Base-by-base conservation (phyloP, 2,329 filamentous ascomycete genomes). In the Penicillium sp. region DNA sequence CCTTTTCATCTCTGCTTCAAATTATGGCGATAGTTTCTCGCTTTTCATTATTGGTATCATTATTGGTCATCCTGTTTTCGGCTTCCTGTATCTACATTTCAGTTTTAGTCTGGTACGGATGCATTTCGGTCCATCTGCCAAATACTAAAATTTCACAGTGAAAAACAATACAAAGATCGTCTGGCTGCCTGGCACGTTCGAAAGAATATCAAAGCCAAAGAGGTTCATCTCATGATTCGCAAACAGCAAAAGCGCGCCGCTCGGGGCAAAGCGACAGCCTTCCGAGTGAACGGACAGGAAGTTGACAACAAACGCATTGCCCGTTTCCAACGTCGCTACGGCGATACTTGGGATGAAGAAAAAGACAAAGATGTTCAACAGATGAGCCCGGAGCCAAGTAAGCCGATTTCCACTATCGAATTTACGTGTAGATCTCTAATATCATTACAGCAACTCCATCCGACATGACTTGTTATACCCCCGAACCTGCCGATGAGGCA, bases 131-230 rank as follows among this genome's bases (percentile, higher is more conserved):
- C 18, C 1, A n/a, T 1, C 36, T 18, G 3, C 21, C 26, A 23
- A 36, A 44, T 23, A n/a, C n/a, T 44, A 44, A 44, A 23, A 19
- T 11, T 11, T 23, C 44, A 21, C 55, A 73, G 71, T 59, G 71
- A 73, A 63, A 73, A 72, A 58, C 70, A 73, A 61, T 73, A 72
- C 58, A 73, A 73, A 66, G 70, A 73, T 53, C 70, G 71, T 21
- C 66, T 73, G 6, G 68, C 70, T 11, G 66, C 68, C 31, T 73
- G 71, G 71, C 65, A 72, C 55, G 60, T 73, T 37, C 69, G 71
- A 24, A 73, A 73, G 40, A 73, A 73, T 46, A 72, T 73, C 59
- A 73, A 73, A 58, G 67, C 69, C 43, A 70, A 70, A 52, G 70
- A 73, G 54, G 69, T 71, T 34, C 68, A 72, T 36, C 51, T 73